These are phyloP conservation scores for Exutisphaerella laricina DNA, from an alignment of 2,329 filamentous ascomycete genomes.

Conservation along the genomic window DNA sequence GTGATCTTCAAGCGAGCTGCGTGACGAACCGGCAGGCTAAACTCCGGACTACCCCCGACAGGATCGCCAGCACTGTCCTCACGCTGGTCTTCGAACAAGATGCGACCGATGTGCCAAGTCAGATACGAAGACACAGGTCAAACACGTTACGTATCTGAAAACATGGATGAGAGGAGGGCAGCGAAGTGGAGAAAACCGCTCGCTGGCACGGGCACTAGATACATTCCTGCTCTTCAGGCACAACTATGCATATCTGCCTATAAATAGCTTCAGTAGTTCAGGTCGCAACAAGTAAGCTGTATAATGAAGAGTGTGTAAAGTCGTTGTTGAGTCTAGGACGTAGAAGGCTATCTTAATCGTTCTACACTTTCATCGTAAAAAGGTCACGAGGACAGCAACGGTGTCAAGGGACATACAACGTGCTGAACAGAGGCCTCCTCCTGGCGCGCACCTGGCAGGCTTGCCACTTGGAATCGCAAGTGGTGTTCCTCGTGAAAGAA, in stretches of 20 bases:
- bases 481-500: conserved; percentile 3
- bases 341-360: too few relatives aligned
- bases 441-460: background rate
- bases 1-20: background rate
- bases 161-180: too few relatives aligned
- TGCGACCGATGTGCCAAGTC: background rate
- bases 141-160: background rate
- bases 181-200: background rate
- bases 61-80: background rate
- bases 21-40: background rate
- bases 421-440: conserved; percentile 5
- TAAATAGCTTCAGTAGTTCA: background rate
- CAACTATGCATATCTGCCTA: background rate
- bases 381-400: conserved; percentile 5
- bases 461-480: conserved; percentile 1
- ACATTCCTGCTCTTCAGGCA: background rate
- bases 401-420: conserved; percentile 4
- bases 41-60: background rate
- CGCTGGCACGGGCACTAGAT: background rate
- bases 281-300: too few relatives aligned
- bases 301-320: too few relatives aligned
- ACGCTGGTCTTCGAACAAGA: background rate
- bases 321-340: too few relatives aligned
- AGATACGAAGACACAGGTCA: background rate
- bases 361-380: too few relatives aligned